Evolutionary conservation across 768 basidiomycete species (phyloP), one percentile per base, ranked within the genome.

Genomic region (Tylopilus subfusipes): DNA sequence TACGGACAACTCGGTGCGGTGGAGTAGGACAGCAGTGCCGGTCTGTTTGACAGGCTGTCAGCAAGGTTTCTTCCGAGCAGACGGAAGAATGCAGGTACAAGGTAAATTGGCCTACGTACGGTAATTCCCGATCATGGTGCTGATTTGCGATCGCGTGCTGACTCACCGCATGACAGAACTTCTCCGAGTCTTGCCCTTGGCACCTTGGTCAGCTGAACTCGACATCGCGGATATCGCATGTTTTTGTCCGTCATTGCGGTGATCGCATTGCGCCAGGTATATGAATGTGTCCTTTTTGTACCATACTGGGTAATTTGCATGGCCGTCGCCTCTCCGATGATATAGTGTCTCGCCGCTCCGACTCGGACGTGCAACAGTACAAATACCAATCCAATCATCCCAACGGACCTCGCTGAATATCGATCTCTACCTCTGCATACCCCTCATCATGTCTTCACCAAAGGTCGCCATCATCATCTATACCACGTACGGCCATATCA

Each of bases 401-500:
- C n/a, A n/a, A n/a, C n/a, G n/a, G n/a, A n/a, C n/a, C n/a, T n/a
- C n/a, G n/a, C n/a, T n/a, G n/a, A n/a, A n/a, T n/a, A n/a, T n/a
- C n/a, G n/a, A n/a, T n/a, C n/a, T n/a, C n/a, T 29, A 29, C 27
- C 9, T 29, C 27, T 29, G 27, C 27, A 29, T 29, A 29, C 31
- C 31, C 31, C 31, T 31, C 33, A 27, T 43, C 47, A 80, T 79
- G 77, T 64, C 79, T 60, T 89, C 67, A n/a, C n/a, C n/a, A n/a
- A n/a, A n/a, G n/a, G n/a, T n/a, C n/a, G n/a, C n/a, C n/a, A n/a
- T n/a, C n/a, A 62, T 89, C 62, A 83, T 89, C 72, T 91, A 90
- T 75, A 67, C 81, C 39, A 67, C 88, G 73, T 88, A 86, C 68
- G 85, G 86, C 60, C 89, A 91, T 68, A 79, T 91, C 69, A 77